phyloP scores from a whole-genome alignment of 2,329 filamentous ascomycete species.

The Juglanconis juglandina region DNA sequence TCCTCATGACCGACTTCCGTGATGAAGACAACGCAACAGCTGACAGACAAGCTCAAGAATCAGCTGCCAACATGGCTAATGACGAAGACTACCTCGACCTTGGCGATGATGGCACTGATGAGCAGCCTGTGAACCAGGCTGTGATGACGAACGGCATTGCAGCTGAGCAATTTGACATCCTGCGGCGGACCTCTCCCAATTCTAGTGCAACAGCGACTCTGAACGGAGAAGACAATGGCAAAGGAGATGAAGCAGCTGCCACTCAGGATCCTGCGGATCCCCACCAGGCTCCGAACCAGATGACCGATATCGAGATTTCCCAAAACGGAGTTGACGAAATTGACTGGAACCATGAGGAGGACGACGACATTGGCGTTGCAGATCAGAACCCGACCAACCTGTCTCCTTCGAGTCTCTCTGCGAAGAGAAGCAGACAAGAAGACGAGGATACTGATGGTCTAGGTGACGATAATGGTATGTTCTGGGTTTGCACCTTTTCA shows the following conservation, averaged over 20 bases:
- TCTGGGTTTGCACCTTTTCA: neutral
- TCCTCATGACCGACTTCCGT: neutral
- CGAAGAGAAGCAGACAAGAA: conserved; percentile 31
- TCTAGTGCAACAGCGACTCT: conserved; percentile 31
- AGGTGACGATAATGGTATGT: conserved; percentile 38
- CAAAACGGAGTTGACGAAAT: conserved; percentile 29
- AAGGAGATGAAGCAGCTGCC: conserved; percentile 26
- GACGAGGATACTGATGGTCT: conserved; percentile 27
- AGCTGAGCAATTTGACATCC: neutral
- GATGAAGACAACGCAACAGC: neutral
- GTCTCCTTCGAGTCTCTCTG: conserved; percentile 24
- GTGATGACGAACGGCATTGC: neutral
- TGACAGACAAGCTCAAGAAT: conserved; percentile 8
- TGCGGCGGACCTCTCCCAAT: conserved; percentile 10
- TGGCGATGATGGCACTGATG: neutral
- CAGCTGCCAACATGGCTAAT: conserved; percentile 3
- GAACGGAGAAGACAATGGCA: conserved; percentile 36
- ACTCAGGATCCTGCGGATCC: conserved; percentile 22
- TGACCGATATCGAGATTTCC: neutral
- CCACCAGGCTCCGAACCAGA: conserved; percentile 1
- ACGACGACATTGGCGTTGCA: conserved; percentile 27
- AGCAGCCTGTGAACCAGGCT: neutral
- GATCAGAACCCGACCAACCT: conserved; percentile 21
- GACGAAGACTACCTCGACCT: conserved; percentile 20
- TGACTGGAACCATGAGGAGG: conserved; percentile 34